Conservation (phyloP, 805 yeast species). For the Saturnispora sanitii region DNA sequence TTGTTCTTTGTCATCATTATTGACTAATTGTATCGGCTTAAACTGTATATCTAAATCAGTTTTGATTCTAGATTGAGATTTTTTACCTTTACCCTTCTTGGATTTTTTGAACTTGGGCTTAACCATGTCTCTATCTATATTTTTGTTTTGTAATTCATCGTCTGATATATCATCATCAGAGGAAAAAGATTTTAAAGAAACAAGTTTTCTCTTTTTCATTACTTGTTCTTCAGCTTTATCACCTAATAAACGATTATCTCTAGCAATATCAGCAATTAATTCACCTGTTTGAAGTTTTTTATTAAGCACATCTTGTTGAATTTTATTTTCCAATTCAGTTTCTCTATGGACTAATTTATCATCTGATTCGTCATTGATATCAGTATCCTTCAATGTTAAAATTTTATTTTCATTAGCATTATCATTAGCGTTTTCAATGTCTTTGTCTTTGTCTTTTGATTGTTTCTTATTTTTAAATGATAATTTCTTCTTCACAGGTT, state of each 20-base stretch:
- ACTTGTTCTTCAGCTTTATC: conserved; percentile 5
- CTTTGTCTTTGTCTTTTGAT: conserved; percentile 13
- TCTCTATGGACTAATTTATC: conserved; percentile 34
- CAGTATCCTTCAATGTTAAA: conserved; percentile 46
- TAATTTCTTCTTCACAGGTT: conserved; percentile 2
- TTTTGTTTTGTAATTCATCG: background rate
- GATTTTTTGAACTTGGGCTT: conserved; percentile 18
- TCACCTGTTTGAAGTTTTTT: conserved; percentile 27
- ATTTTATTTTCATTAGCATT: conserved; percentile 26
- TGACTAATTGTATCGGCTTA: conserved; percentile 21
- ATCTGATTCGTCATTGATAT: conserved; percentile 21
- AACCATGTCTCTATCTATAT: conserved; percentile 9
- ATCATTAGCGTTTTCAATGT: background rate
- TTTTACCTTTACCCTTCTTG: conserved; percentile 15
- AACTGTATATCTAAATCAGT: conserved; percentile 15
- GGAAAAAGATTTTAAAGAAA: conserved; percentile 12
- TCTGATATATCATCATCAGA: conserved; percentile 12
- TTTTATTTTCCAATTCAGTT: conserved; percentile 12
- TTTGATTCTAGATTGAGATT: conserved; percentile 11
- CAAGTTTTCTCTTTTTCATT: conserved; percentile 12
- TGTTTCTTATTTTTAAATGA: background rate
- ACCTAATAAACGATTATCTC: conserved; percentile 18
- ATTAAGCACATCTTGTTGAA: conserved; percentile 16
- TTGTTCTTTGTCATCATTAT: conserved; percentile 21
- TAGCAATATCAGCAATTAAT: conserved; percentile 14